Base-by-base conservation (phyloP, 164 flowering plant genomes). In the Macadamia tetraphylla region DNA sequence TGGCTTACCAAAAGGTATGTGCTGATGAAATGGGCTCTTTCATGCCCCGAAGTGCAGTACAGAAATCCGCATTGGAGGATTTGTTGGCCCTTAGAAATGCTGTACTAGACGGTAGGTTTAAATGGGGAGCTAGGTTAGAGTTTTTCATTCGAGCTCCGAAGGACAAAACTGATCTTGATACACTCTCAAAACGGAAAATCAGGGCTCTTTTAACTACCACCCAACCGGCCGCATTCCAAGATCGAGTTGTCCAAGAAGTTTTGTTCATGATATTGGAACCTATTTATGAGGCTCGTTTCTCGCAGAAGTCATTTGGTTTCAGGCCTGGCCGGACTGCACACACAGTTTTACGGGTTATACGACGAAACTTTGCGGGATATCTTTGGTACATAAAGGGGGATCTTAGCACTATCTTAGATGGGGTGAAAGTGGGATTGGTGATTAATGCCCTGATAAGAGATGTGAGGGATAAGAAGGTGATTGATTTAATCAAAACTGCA, bases 321-420 rank as follows among this genome's bases (percentile, higher is more conserved):
- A 84, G 98, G 74, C 98, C 98, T 3, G 98, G 97, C 53, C 83
- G 97, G 82, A 92, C 62, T 77, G 88, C 94, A 0, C 98, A 94
- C 66, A 87, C 95, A 0, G 97, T 77, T 15, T 71, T 94, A 73
- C 77, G 98, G 73, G 94, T 88, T 32, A 86, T 94, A 60, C 72
- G 98, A 79, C 79, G 94, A 79, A 87, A 71, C 66, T 94, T 91
- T 77, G 95, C 98, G 0, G 97, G 97, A 18, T 92, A 94, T 69
- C 75, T 94, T 71, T 92, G 97, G 98, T 94, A 94, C 73, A 73
- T 94, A 18, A 91, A 85, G 60, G 97, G 96, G 23, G 98, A 94
- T 76, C 72, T 94, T 81, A 92, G 98, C 68, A 82, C 94, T 0
- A 65, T 94, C 30, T 77, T 94, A 77, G 98, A 94, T 83, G 97